Evolutionary conservation across 2,329 filamentous ascomycete genomes (phyloP), one percentile per base, ranked within the genome.

Genomic region (Sarocladium oryzae): DNA sequence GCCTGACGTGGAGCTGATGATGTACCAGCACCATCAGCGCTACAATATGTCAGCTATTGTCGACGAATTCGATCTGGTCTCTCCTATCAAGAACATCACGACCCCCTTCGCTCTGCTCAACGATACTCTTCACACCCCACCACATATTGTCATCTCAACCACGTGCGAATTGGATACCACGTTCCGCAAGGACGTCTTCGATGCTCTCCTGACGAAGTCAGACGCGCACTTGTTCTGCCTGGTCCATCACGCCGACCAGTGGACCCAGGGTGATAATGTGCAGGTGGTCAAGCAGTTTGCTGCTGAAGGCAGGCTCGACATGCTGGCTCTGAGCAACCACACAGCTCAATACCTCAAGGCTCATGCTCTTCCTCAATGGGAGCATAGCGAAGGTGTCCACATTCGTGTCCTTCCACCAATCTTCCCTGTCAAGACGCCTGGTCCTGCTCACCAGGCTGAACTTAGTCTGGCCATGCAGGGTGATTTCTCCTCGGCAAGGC

Each of bases 131-230:
- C 35, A 51, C 26, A 51, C 51, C 35, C 54, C 55, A 11, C 60
- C 60, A 8, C 55, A 62, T 40, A 50, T 63, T 7, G 50, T 63
- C 54, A 56, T 63, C n/a, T 62, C 60, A 33, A 62, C 58, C 7
- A 63, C 60, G 20, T 62, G 60, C 59, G 59, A 62, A 53, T 54
- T 59, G 43, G 60, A 63, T 35, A 55, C 59, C n/a, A 52, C 53
- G 32, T 50, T 51, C 40, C 53, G 52, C 13, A 24, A 54, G 40
- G 50, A 51, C 8, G 51, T 54, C n/a, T 54, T 61, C 21, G 52
- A 55, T 33, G 50, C 57, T 18, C 53, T 62, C 7, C 56, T 62
- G 51, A 54, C 49, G 40, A 52, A 45, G 20, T 55, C 53, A 9
- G 55, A 55, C 24, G 60, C 60, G 18, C 55, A 58, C 30, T 55